These are phyloP conservation scores for Exutisphaerella laricina DNA, from an alignment of 2,329 filamentous ascomycete genomes.

Conservation along the genomic window DNA sequence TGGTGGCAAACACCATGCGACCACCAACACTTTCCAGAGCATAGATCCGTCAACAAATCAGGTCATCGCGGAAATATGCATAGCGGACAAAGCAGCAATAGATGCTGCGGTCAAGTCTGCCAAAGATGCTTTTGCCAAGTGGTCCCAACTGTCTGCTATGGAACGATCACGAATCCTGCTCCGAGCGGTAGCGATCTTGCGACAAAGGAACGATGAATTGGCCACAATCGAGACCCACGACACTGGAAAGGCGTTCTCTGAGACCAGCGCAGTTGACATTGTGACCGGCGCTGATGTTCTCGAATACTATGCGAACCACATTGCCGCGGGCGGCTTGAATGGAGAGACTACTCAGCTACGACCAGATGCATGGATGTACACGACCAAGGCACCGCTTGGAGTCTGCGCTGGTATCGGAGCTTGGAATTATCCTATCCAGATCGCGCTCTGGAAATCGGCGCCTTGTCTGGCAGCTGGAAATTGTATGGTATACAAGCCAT, in stretches of 20 bases:
- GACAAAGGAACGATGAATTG: constrained; percentile 71
- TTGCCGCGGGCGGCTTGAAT: constrained; percentile 71
- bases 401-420: constrained; percentile 84
- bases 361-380: constrained; percentile 74
- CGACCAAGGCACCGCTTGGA: constrained; percentile 72
- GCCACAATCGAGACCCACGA: constrained; percentile 75
- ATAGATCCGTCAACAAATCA: constrained; percentile 68
- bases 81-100: constrained; percentile 56
- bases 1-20: constrained; percentile 61
- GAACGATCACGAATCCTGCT: constrained; percentile 73
- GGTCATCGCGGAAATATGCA: constrained; percentile 60
- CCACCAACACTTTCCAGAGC: constrained; percentile 59
- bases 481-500: constrained; percentile 87
- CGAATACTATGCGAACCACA: constrained; percentile 77
- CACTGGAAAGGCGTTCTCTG: constrained; percentile 78
- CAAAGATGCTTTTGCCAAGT: constrained; percentile 63
- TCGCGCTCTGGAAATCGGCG: constrained; percentile 83
- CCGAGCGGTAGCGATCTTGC: constrained; percentile 66
- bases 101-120: constrained; percentile 68
- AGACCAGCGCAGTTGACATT: constrained; percentile 79
- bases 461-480: constrained; percentile 82
- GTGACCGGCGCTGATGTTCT: constrained; percentile 78
- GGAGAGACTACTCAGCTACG: constrained; percentile 72
- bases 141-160: constrained; percentile 70
- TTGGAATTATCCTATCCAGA: constrained; percentile 91